These are phyloP conservation scores for Bullera alba DNA, from an alignment of 768 basidiomycete species.

Conservation along the genomic window DNA sequence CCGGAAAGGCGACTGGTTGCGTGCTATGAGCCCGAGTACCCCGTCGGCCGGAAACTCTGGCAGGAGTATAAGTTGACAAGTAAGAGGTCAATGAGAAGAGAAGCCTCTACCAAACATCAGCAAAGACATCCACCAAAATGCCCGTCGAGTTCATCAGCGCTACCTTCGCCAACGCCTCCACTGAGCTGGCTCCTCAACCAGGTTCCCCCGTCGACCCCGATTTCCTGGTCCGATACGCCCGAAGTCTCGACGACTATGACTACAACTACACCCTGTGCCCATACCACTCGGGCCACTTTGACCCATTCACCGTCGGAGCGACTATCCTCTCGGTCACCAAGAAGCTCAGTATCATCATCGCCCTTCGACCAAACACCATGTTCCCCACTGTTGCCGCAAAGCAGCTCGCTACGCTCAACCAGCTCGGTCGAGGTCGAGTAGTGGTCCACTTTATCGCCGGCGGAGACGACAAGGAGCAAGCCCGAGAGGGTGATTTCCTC, in stretches of 20 bases:
- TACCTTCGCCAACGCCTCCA: constrained; percentile 28
- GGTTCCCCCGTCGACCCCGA: constrained; percentile 26
- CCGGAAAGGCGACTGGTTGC: no score
- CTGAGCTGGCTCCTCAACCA: constrained; percentile 22
- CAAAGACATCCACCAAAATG: no score
- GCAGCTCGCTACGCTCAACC: constrained; percentile 27
- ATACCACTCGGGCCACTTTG: constrained; percentile 22
- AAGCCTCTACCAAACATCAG: no score
- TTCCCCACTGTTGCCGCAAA: constrained; percentile 33
- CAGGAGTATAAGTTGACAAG: no score
- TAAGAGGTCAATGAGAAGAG: no score
- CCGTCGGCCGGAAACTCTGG: no score
- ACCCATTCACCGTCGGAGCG: constrained; percentile 31
- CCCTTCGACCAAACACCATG: constrained; percentile 30
- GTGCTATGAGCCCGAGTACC: no score
- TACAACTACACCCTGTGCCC: constrained; percentile 32
- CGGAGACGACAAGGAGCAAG: constrained; percentile 24
- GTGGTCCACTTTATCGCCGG: constrained; percentile 35
- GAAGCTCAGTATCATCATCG: constrained; percentile 24
- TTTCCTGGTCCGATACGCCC: constrained; percentile 26
- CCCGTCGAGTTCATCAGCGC: constrained; percentile 28
- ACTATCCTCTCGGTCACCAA: constrained; percentile 23
- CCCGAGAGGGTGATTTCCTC: constrained; percentile 26
- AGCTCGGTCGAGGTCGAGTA: constrained; percentile 22
- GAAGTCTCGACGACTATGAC: constrained; percentile 25